Base-by-base conservation (phyloP, 2,329 filamentous ascomycete genomes). In the Westerdykella sp. region DNA sequence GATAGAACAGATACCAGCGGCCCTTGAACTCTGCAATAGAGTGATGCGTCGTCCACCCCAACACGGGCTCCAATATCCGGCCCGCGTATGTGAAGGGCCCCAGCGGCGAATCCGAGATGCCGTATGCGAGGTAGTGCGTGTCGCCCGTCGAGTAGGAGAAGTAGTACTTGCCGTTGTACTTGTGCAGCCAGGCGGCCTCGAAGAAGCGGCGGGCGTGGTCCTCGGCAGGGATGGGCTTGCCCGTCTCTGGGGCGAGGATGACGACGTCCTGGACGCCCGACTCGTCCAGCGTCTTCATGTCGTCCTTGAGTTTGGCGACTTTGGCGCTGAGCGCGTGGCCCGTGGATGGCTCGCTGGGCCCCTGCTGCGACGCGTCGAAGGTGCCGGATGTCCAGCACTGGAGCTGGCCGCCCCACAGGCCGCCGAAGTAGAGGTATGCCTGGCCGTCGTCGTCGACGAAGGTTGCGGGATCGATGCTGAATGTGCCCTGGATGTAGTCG, bases 41-140 rank as follows among this genome's bases (percentile, higher is more conserved):
- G 63, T 89, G 85, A 67, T 89, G 85, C 42, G 85, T 90, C 35
- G 85, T 89, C 85, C 85, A 90, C 1, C 85, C 85, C 21, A 85
- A 65, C 5, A 90, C 85, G 0, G 85, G 85, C 71, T 88, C 84
- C 39, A 90, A 63, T 42, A 90, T 83, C 37, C 79, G 70, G 0
- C 85, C 85, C 0, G 73, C 75, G 49, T 87, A 89, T 1, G 79
- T 84, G 55, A 89, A 89, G 0, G 85, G 85, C 0, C 85, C 85
- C 10, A 79, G 67, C 0, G 85, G 85, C 44, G 67, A 80, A 5
- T 78, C 70, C 0, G 81, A 77, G 2, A 75, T 79, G 1, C 82
- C 85, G 59, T 87, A 89, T 50, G 74, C 83, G 25, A 90, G 70
- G 63, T 75, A 86, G 65, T 89, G 85, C 25, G 85, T 83, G 66